Base-by-base conservation (phyloP, 2,329 filamentous ascomycete genomes). In the Podosphaera xanthii region DNA sequence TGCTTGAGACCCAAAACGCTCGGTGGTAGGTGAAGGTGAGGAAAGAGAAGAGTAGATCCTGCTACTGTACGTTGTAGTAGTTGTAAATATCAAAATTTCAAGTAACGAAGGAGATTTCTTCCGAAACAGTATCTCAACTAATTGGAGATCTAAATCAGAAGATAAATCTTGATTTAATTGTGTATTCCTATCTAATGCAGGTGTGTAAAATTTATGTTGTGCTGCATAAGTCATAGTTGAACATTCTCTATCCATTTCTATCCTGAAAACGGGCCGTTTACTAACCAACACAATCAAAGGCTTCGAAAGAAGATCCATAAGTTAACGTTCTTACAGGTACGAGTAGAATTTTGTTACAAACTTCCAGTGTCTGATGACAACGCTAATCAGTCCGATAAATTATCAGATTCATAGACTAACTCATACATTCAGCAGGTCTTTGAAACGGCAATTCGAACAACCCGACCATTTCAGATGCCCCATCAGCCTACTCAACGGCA, bases 401-500 rank as follows among this genome's bases (percentile, higher is more conserved):
- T 40, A 5, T 40, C 5, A 40, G 10, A 10, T 44, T 14, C 34
- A 38, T 7, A 35, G 52, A 38, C 52, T 36, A 34, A 62, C 63
- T 60, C 44, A 30, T 60, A 61, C 58, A 62, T 55, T 4, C 14
- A 10, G 61, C 63, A 68, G 65, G 59, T 59, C 63, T 61, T 61
- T 58, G 60, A 65, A 48, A 61, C 62, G 42, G 55, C 63, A 63
- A 65, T 65, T 67, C 59, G 62, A 63, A 62, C 63, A 60, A 60
- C 67, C 40, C 64, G 34, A 62, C 64, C 52, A 65, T 60, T 64
- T 61, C 63, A 64, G 63, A 69, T 69, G 68, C 65, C 63, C 66
- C 64, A 64, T 69, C 68, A 69, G 66, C 63, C 63, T 61, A 64
- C 64, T 61, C 65, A 64, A 67, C 65, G 60, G 53, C 64, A 66